Evolutionary conservation across 225 moss, liverwort and hornwort species (phyloP).

Genomic region (Marchantia polymorpha): DNA sequence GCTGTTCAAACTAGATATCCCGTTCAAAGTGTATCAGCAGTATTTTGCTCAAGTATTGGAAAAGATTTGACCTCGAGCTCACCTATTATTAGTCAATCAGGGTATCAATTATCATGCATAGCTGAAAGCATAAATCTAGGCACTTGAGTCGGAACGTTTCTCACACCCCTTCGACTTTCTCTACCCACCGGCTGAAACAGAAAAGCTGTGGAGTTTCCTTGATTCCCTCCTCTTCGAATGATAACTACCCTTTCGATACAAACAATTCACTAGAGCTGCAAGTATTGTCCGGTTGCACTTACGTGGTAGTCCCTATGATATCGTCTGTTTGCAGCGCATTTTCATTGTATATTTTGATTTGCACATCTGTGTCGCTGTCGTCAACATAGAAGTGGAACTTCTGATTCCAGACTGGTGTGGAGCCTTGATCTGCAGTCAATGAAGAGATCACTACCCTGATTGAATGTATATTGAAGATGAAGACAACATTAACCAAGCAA

Average conservation of each 20-base stretch:
- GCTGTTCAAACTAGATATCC: neutral
- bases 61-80: too few species aligned
- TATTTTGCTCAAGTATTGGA: too few species aligned
- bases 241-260: neutral
- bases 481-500: neutral
- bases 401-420: constrained; percentile 53
- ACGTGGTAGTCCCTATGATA: constrained; percentile 43
- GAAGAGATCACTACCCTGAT: neutral
- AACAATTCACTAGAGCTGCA: neutral
- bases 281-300: constrained; percentile 13
- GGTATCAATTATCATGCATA: too few species aligned
- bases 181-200: neutral
- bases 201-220: neutral
- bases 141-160: neutral
- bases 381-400: constrained; percentile 49
- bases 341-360: constrained; percentile 38
- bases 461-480: neutral
- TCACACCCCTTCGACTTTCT: neutral
- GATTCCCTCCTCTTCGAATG: neutral
- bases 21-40: too few species aligned
- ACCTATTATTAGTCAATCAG: too few species aligned
- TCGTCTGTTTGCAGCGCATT: constrained; percentile 45
- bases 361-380: constrained; percentile 33
- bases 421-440: constrained; percentile 46
- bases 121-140: neutral